Evolutionary conservation across 148 eudicot genomes (phyloP), one percentile per base, ranked within the genome.

Genomic region (Pharnaceum exiguum): DNA sequence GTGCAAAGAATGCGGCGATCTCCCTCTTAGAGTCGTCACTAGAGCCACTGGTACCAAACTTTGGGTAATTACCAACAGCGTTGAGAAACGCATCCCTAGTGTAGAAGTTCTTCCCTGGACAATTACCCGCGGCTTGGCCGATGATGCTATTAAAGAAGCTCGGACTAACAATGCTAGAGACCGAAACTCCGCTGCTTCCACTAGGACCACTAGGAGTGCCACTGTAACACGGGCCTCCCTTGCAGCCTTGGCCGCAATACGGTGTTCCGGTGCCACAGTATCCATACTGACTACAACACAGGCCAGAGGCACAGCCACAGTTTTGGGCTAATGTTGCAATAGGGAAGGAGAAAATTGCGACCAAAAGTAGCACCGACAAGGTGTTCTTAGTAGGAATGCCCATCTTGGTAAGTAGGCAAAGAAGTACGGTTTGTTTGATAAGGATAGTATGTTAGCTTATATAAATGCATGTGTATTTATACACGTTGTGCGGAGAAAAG

Each of bases 1-100:
- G 82, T 0, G 82, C 85, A 33, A 81, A 81, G 60, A 81, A 80
- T n/a, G 89, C 89, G 4, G 89, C 89, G 12, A 83, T 77, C 57
- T 83, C 89, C 29, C 83, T 75, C 73, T 63, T 77, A 10, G 83
- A 76, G 43, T 59, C 71, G 60, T 77, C 72, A 7, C 10, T 51
- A 0, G 85, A 52, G 1, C 76, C 79, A 26, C 12, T 59, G 1
- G 62, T 59, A 77, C 85, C 85, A 46, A 81, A 81, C 28, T 18
- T 0, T 1, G 72, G 44, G 39, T 60, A 67, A 4, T 60, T 33
- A 19, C 49, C 46, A 17, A 36, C 18, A 13, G 73, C 79, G 3
- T 68, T 25, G 39, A 80, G 75, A 40, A 80, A 80, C 0, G 50
- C 60, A 0, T 68, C 49, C 3, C 79, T 39, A 0, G 72, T 57